Evolutionary conservation across 805 yeast genomes (phyloP), one percentile per base, ranked within the genome.

Genomic region (Yarrowia yakushimensis): DNA sequence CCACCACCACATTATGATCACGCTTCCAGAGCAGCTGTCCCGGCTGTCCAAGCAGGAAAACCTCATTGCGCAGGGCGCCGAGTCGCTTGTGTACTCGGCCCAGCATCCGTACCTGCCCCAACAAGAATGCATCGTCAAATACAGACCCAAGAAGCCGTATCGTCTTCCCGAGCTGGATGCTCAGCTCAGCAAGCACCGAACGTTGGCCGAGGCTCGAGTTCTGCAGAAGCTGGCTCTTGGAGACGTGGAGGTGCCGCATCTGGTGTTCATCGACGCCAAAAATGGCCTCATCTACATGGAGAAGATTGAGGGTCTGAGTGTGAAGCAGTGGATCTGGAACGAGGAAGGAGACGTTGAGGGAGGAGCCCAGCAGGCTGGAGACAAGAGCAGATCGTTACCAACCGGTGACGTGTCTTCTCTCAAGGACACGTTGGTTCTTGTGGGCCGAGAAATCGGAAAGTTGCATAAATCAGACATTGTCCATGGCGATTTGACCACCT

Each of bases 401-500:
- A 27, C 23, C 4, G 30, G 55, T 13, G 55, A 48, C 55, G 55
- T 48, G 37, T 31, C 55, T n/a, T 18, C 41, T 34, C 20, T 60
- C 23, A 31, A 54, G 4, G 73, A 73, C 1, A 64, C 70, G 0
- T 66, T 72, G 66, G 65, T 65, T 3, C 70, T 71, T 15, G 92
- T 90, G 1, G 96, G 97, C 0, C 66, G 73, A 45, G 81, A 83
- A 63, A 80, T 92, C 43, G 96, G 87, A 0, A 73, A 79, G 42
- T 74, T 94, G 68, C 99, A 94, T 73, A 70, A 80, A 66, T 79
- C 83, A 66, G 96, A 90, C 66, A 82, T 89, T 71, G 85, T 90
- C 25, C 99, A 94, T 73, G 99, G 99, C 1, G 99, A 94, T 72
- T 77, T 94, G 67, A 94, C 99, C 0, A 85, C 93, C 22, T 92